A percentile compares a stretch with the other conserved stretches of the same genome.
Evolutionary conservation across 352 stramenopile genomes (phyloP).

Genomic region (Phytopythium cucurbitacearum): DNA sequence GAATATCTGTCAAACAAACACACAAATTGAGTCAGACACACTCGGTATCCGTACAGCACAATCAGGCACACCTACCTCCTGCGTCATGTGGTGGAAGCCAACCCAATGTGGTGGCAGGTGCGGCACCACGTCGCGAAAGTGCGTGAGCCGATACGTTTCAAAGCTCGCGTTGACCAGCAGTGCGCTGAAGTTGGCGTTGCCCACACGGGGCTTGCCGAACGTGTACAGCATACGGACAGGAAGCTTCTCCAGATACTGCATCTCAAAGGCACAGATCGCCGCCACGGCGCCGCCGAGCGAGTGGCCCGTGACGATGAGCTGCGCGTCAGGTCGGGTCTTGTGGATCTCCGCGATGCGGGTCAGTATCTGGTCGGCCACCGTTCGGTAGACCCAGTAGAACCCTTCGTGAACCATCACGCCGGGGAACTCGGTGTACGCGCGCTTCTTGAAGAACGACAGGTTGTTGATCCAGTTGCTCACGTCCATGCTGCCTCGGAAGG

Average conservation of each 20-base stretch:
- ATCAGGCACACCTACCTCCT: conserved; percentile 42
- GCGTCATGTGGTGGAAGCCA: conserved; percentile 64
- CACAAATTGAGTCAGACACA: not conserved
- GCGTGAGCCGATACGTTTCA: conserved; percentile 69
- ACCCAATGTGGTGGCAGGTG: conserved; percentile 76
- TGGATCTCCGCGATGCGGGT: conserved; percentile 25
- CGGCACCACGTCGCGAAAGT: conserved; percentile 74
- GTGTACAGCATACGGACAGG: conserved; percentile 55
- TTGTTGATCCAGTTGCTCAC: conserved; percentile 84
- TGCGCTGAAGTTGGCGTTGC: conserved; percentile 62
- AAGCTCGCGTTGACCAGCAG: conserved; percentile 45
- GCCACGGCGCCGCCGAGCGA: conserved; percentile 72
- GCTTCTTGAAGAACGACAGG: conserved; percentile 76
- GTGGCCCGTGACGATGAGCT: conserved; percentile 65
- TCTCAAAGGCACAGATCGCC: conserved; percentile 69
- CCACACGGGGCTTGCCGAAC: conserved; percentile 75
- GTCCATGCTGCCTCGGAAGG: conserved; percentile 83
- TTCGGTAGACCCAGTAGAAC: conserved; percentile 80
- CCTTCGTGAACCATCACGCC: conserved; percentile 63
- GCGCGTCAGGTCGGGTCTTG: conserved; percentile 31
- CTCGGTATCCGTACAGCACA: conserved; percentile 2
- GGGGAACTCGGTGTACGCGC: conserved; percentile 56
- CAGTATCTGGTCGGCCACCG: conserved; percentile 49
- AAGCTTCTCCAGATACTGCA: conserved; percentile 57
- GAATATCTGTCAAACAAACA: conserved; percentile 45